Conservation (phyloP, 2,329 filamentous ascomycete species). For the Phaeosphaeriaceae sp. region DNA sequence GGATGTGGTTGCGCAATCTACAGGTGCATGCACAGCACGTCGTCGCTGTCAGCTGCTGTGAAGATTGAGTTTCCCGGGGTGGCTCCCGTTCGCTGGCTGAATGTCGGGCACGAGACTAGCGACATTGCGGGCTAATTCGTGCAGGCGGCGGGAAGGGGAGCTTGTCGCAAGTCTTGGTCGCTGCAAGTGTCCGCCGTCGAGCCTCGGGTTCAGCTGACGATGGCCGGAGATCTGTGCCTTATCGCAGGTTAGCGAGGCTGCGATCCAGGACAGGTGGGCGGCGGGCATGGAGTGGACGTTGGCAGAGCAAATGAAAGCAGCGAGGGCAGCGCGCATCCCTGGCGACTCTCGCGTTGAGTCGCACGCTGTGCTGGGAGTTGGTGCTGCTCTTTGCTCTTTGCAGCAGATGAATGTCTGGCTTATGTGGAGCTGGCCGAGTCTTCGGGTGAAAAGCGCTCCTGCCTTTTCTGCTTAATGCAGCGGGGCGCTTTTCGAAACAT, state of each 20-base stretch:
- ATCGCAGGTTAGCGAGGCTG: slow-evolving; percentile 16
- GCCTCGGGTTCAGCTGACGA: slow-evolving; percentile 26
- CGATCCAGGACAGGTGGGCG: slow-evolving; percentile 8
- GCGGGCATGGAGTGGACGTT: slow-evolving; percentile 1
- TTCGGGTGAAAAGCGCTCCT: slow-evolving; percentile 19
- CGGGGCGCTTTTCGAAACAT: background rate
- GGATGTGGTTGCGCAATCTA: slow-evolving; percentile 1
- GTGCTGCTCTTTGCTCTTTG: slow-evolving; percentile 12
- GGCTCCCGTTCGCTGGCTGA: slow-evolving; percentile 11
- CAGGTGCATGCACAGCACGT: slow-evolving; percentile 3
- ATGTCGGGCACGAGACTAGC: slow-evolving; percentile 3
- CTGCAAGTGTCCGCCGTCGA: slow-evolving; percentile 11
- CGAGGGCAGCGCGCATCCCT: background rate
- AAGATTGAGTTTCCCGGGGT: background rate
- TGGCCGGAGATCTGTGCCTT: slow-evolving; percentile 12
- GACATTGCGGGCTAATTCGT: slow-evolving; percentile 9
- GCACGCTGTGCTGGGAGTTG: slow-evolving; percentile 1
- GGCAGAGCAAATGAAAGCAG: slow-evolving; percentile 8
- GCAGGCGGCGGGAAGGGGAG: slow-evolving; percentile 17
- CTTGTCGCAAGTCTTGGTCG: slow-evolving; percentile 7
- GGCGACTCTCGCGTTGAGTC: slow-evolving; percentile 2
- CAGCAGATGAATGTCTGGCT: slow-evolving; percentile 16
- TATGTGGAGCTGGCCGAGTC: slow-evolving; percentile 22
- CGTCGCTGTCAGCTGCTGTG: slow-evolving; percentile 11
- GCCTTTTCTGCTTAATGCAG: slow-evolving; percentile 18